Conservation (phyloP, 2,329 filamentous ascomycete species). For the Xylariales sp. region DNA sequence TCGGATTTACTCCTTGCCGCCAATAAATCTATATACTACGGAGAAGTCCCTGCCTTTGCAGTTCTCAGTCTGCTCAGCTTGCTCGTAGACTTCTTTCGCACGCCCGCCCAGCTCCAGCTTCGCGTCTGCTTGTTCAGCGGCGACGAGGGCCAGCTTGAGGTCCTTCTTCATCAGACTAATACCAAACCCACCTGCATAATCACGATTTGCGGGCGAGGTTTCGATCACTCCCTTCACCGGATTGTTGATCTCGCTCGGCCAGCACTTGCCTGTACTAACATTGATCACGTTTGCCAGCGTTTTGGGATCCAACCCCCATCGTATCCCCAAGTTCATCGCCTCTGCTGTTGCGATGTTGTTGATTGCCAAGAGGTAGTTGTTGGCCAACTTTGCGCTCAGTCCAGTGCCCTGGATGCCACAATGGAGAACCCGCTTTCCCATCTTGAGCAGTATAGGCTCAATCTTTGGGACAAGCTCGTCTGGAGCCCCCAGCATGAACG, state of each 20-base stretch:
- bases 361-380: conserved; percentile 93
- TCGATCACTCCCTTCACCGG: conserved; percentile 82
- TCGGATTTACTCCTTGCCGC: conserved; percentile 45
- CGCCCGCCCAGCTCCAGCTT: conserved; percentile 59
- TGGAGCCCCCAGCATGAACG: conserved; percentile 88
- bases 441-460: conserved; percentile 66
- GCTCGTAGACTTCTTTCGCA: conserved; percentile 64
- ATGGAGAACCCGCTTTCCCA: conserved; percentile 85
- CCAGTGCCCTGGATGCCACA: conserved; percentile 82
- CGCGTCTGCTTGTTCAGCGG: conserved; percentile 63
- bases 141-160: conserved; percentile 66
- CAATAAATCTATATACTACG: conserved; percentile 71
- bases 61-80: conserved; percentile 54
- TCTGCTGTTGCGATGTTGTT: conserved; percentile 76
- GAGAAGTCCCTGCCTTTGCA: conserved; percentile 75
- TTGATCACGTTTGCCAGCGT: conserved; percentile 85
- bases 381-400: conserved; percentile 87
- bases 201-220: conserved; percentile 68
- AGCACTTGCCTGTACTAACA: conserved; percentile 88
- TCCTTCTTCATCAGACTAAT: conserved; percentile 80
- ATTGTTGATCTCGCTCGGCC: conserved; percentile 95
- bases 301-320: conserved; percentile 54
- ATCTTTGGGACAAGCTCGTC: conserved; percentile 57
- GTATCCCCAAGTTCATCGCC: conserved; percentile 62
- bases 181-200: conserved; percentile 75